Percentiles rank a stretch among this genome's conserved stretches.
phyloP scores from a whole-genome alignment of 805 yeast species.

The Starmerella floris region DNA sequence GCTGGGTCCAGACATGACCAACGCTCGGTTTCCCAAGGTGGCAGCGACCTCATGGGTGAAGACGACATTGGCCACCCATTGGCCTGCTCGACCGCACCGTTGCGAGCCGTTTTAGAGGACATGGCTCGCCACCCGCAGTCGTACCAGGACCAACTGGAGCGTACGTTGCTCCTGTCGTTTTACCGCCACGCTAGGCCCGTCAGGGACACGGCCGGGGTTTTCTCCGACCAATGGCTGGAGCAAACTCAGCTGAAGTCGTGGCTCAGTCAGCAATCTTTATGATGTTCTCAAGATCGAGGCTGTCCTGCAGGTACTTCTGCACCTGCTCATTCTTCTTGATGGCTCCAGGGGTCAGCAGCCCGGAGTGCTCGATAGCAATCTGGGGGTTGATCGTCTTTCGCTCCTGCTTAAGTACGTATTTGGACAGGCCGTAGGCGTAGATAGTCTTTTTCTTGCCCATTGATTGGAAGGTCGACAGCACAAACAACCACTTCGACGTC shows the following conservation, averaged over 20 bases:
- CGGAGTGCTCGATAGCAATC: conserved; percentile 44
- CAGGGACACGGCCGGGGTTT: neutral
- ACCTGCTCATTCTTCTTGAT: conserved; percentile 24
- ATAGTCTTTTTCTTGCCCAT: conserved; percentile 21
- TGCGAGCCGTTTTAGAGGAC: conserved; percentile 2
- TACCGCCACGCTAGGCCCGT: neutral
- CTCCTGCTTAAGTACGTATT: conserved; percentile 69
- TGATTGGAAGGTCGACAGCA: conserved; percentile 44
- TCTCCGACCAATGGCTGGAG: conserved; percentile 1
- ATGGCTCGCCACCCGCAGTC: conserved; percentile 4
- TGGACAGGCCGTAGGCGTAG: conserved; percentile 54
- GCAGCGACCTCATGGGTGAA: neutral
- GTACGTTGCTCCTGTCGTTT: conserved; percentile 7
- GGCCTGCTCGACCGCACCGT: neutral
- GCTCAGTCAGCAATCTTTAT: conserved; percentile 7
- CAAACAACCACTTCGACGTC: conserved; percentile 79
- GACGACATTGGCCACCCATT: neutral
- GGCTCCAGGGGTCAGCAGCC: conserved; percentile 41
- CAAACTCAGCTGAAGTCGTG: conserved; percentile 1
- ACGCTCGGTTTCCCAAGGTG: neutral
- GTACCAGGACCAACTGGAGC: neutral
- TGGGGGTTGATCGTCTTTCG: conserved; percentile 60
- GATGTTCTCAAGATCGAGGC: conserved; percentile 19
- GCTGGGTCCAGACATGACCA: too few species aligned
- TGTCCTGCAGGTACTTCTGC: conserved; percentile 14